Conservation (phyloP, 257 asterid genomes). For the Eustoma russellianum region DNA sequence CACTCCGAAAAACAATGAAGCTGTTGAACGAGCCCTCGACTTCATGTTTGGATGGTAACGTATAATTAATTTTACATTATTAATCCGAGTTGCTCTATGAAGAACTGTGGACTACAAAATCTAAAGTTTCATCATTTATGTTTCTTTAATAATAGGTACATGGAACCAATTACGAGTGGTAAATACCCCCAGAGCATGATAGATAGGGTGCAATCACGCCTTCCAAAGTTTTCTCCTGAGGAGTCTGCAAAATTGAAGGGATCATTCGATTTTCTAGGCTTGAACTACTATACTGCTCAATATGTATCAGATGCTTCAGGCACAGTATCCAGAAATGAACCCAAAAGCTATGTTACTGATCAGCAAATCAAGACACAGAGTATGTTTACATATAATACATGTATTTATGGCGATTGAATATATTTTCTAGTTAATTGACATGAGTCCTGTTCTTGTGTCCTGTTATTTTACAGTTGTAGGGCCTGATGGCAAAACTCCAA, state of each 20-base stretch:
- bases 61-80: no score
- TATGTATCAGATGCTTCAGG: not conserved
- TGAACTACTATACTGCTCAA: not conserved
- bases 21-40: not conserved
- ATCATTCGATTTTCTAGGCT: not conserved
- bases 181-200: not conserved
- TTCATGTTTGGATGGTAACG: slow-evolving; percentile 3
- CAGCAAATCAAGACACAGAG: no score
- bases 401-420: no score
- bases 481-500: no score
- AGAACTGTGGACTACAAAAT: no score
- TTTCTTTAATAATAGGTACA: not conserved
- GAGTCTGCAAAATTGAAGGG: not conserved
- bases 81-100: no score
- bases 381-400: no score
- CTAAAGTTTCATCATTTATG: no score
- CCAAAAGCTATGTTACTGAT: not conserved
- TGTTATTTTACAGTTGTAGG: no score
- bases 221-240: not conserved
- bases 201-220: not conserved
- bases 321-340: no score
- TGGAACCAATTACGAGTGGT: not conserved
- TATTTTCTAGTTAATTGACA: no score
- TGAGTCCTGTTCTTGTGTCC: not conserved
- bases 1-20: not conserved